These are phyloP conservation scores for Morella rubra DNA, from an alignment of 306 rosid genomes.

Conservation along the genomic window DNA sequence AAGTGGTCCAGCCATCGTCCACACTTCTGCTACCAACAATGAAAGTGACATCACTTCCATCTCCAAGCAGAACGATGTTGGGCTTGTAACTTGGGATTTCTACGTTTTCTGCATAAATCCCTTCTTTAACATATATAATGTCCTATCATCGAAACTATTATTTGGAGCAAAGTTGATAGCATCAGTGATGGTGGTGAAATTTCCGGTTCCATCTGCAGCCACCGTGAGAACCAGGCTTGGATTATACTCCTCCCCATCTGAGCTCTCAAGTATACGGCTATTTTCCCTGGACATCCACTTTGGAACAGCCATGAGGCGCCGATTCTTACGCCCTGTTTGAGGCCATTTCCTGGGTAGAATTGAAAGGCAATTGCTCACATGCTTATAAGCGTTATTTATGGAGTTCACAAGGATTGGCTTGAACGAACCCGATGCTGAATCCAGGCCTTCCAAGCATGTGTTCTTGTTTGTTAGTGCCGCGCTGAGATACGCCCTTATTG, in stretches of 20 bases:
- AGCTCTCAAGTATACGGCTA: conserved; percentile 36
- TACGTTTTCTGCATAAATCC: conserved; percentile 68
- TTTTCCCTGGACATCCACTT: conserved; percentile 43
- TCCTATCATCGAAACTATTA: conserved; percentile 52
- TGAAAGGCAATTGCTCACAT: conserved; percentile 71
- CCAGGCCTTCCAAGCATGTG: conserved; percentile 82
- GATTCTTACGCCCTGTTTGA: conserved; percentile 27
- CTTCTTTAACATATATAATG: conserved; percentile 57
- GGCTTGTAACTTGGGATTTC: conserved; percentile 65
- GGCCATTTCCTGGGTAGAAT: conserved; percentile 40
- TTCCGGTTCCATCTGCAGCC: conserved; percentile 69
- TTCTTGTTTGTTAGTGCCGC: conserved; percentile 83
- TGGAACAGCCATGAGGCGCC: conserved; percentile 46
- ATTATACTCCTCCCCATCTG: conserved; percentile 35
- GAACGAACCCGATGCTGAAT: conserved; percentile 63
- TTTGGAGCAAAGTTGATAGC: conserved; percentile 69
- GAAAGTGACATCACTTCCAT: conserved; percentile 64
- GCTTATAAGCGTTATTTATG: conserved; percentile 46
- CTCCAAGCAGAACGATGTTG: conserved; percentile 71
- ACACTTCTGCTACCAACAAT: conserved; percentile 58
- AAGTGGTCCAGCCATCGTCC: conserved; percentile 67
- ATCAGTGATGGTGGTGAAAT: conserved; percentile 61
- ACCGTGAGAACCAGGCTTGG: conserved; percentile 50
- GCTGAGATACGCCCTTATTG: conserved; percentile 62
- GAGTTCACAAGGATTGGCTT: conserved; percentile 53